These are phyloP conservation scores for Sclerotinia minor DNA, from an alignment of 2,329 filamentous ascomycete species.

Conservation along the genomic window DNA sequence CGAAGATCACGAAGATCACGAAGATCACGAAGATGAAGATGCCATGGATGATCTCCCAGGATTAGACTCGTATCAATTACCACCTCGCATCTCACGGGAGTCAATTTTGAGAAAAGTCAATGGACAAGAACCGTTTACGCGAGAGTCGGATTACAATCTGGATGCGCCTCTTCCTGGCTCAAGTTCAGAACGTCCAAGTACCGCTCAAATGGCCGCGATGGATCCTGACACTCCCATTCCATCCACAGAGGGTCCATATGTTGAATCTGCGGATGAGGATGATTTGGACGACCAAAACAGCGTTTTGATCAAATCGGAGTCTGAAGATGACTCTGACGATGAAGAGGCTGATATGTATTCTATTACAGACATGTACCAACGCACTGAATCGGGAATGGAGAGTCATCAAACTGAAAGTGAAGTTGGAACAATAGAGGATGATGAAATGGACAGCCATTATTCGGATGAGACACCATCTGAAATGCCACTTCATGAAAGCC, in stretches of 20 bases:
- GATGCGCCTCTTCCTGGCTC: constrained; percentile 62
- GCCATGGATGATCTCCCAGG: constrained; percentile 60
- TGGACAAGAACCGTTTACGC: constrained; percentile 54
- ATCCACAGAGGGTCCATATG: constrained; percentile 71
- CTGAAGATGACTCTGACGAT: constrained; percentile 52
- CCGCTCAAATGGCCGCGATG: constrained; percentile 49
- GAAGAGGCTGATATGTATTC: constrained; percentile 64
- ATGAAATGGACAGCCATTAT: constrained; percentile 50
- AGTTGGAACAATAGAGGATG: constrained; percentile 28
- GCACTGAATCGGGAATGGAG: constrained; percentile 48
- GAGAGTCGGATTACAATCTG: constrained; percentile 63
- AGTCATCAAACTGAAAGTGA: constrained; percentile 22
- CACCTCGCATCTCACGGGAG: constrained; percentile 83
- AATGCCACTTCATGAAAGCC: constrained; percentile 30
- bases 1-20: constrained; percentile 48
- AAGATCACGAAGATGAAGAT: constrained; percentile 59
- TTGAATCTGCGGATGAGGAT: constrained; percentile 52
- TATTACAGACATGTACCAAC: constrained; percentile 66
- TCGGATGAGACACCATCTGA: constrained; percentile 44
- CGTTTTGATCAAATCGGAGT: constrained; percentile 67
- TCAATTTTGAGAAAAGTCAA: constrained; percentile 90
- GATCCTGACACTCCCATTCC: constrained; percentile 91
- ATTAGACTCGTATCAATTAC: constrained; percentile 63
- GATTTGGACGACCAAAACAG: constrained; percentile 38
- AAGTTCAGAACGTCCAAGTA: constrained; percentile 53